Evolutionary conservation across 768 basidiomycete genomes (phyloP).

Genomic region (Collybia nuda): DNA sequence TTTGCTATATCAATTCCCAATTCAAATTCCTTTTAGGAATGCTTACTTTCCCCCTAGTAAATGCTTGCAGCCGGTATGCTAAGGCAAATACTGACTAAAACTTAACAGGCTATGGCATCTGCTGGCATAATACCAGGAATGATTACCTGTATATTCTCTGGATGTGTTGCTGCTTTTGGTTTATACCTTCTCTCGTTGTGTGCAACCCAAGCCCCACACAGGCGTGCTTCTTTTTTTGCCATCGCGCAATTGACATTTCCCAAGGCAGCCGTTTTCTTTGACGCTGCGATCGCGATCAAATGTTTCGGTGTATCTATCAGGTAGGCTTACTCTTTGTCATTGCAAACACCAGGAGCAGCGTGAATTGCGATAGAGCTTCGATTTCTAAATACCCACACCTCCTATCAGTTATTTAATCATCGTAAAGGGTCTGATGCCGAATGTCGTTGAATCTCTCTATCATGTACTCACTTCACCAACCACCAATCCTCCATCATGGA

Average conservation of each 20-base stretch:
- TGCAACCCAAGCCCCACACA: conserved; percentile 72
- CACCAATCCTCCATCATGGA: conserved; percentile 72
- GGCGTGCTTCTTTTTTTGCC: conserved; percentile 81
- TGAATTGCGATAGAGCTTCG: not conserved
- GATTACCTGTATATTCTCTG: conserved; percentile 84
- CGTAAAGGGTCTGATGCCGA: conserved; percentile 91
- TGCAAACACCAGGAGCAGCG: not conserved
- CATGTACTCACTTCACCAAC: conserved; percentile 69
- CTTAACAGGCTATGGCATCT: conserved; percentile 78
- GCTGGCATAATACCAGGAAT: conserved; percentile 89
- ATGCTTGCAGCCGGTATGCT: not conserved
- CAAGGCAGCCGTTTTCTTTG: conserved; percentile 83
- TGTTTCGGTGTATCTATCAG: conserved; percentile 97
- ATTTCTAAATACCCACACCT: not conserved
- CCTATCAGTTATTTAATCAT: conserved; percentile 78
- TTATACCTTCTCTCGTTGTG: conserved; percentile 86
- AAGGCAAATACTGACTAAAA: conserved; percentile 2
- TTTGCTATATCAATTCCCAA: conserved; percentile 2
- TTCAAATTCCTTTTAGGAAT: conserved; percentile 51
- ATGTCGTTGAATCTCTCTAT: conserved; percentile 81
- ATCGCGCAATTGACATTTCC: conserved; percentile 88
- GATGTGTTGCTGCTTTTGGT: conserved; percentile 75
- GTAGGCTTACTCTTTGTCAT: conserved; percentile 34
- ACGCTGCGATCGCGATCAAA: conserved; percentile 92
- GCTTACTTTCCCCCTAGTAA: conserved; percentile 84